Evolutionary conservation across 768 basidiomycete species (phyloP), one percentile per base, ranked within the genome.

Genomic region (Krasilnikovozyma curviuscula): DNA sequence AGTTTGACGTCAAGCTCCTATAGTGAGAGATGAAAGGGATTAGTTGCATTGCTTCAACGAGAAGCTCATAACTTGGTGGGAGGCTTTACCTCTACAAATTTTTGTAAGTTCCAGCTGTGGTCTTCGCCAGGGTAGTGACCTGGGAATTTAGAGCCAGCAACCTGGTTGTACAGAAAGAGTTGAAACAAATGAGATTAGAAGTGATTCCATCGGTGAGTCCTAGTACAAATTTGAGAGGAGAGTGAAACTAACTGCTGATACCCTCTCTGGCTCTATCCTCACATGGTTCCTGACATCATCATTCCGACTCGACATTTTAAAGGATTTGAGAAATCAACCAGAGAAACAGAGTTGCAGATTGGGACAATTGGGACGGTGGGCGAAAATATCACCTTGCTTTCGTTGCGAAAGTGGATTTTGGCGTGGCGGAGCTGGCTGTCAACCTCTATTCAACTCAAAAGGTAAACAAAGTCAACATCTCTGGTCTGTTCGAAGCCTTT

Each of bases 81-180:
- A 1, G 39, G 37, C 61, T 76, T 65, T 62, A 91, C 85, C 70
- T 79, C 62, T 63, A 74, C 72, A 67, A 93, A 93, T 56, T 68
- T 71, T 37, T 68, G 61, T 32, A 89, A 65, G 61, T 78, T 70
- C 89, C 89, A 97, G 1, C 78, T 72, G 59, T 86, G 71, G 61
- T 88, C 83, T 60, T 88, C 82, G 42, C 70, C 75, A 1, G 84
- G 79, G 56, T 80, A 76, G 58, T 91, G 79, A 0, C 89, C 88
- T 2, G 91, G 91, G 59, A 77, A 93, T 54, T 93, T 82, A 9
- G 83, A 80, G 57, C 78, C 86, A 0, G 86, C 81, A 12, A 93
- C 78, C 66, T 91, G 44, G 35, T 37, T 37, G 18, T n/a, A 37
- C 23, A 18, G 7, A 23, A 37, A 5, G 35, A 5, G 32, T 18